Conservation (phyloP, 257 asterid species). For the Przewalskia tangutica region DNA sequence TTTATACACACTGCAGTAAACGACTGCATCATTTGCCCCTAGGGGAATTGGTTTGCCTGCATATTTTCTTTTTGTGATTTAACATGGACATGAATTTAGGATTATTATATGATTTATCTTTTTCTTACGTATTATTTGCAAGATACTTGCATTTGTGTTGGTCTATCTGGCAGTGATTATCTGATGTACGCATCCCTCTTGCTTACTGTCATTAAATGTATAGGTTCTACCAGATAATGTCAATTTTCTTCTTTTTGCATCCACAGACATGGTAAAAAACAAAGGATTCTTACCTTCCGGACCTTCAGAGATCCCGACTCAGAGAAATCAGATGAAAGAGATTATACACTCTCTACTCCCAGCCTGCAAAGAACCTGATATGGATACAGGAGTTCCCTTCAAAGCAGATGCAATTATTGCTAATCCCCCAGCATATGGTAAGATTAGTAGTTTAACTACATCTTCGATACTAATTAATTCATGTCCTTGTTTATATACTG, state of each 20-base stretch:
- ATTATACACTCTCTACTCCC: slow-evolving; percentile 65
- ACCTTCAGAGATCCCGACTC: slow-evolving; percentile 66
- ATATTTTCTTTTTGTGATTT: not conserved
- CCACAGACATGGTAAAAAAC: slow-evolving; percentile 81
- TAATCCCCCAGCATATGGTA: slow-evolving; percentile 95
- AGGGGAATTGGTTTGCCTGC: not conserved
- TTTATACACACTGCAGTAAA: not conserved
- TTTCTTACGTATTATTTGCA: not conserved
- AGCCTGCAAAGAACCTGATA: slow-evolving; percentile 66
- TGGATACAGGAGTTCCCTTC: slow-evolving; percentile 48
- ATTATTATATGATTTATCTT: not conserved
- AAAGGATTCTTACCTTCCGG: slow-evolving; percentile 94
- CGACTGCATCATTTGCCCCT: not conserved
- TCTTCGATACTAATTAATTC: not conserved
- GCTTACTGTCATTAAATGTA: not conserved
- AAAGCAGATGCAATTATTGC: slow-evolving; percentile 78
- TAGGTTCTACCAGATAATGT: not conserved
- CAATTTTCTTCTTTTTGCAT: not conserved
- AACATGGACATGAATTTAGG: not conserved
- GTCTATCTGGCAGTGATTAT: not conserved
- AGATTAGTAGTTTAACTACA: slow-evolving; percentile 6
- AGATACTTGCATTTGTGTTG: not conserved
- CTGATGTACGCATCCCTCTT: not conserved
- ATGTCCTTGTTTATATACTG: not conserved
- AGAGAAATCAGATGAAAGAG: slow-evolving; percentile 59